phyloP scores from a whole-genome alignment of 1,284 basidiomycete species.

The Pyrrhoderma noxium region DNA sequence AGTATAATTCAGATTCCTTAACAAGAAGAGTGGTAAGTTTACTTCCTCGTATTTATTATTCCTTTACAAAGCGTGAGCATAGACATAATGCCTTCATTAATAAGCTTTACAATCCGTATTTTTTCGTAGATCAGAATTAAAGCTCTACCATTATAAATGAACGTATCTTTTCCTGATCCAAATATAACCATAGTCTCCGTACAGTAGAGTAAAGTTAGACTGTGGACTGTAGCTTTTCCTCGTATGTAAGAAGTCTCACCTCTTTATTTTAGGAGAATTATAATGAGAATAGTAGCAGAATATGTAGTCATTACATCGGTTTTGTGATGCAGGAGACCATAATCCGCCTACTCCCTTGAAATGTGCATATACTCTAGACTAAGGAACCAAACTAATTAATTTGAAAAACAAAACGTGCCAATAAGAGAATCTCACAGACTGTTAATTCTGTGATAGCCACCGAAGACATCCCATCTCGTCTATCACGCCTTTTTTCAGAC shows the following conservation, averaged over 20 bases:
- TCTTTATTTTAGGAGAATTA: constrained; percentile 1
- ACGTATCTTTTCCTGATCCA: neutral
- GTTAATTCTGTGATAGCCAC: neutral
- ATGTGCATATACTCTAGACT: constrained; percentile 9
- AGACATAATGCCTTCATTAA: constrained; percentile 7
- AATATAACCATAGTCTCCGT: neutral
- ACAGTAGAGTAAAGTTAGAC: neutral
- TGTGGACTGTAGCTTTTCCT: neutral
- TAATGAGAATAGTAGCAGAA: constrained; percentile 1
- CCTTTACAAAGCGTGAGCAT: constrained; percentile 8
- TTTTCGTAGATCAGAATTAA: neutral
- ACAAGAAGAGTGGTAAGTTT: constrained; percentile 9
- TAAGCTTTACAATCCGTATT: constrained; percentile 8
- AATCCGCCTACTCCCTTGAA: constrained; percentile 5
- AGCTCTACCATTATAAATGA: neutral
- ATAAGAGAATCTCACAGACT: neutral
- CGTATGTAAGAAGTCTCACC: neutral
- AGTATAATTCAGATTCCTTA: constrained; percentile 9
- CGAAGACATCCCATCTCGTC: constrained; percentile 4
- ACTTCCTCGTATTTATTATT: neutral
- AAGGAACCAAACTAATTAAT: neutral
- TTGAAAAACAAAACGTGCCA: neutral
- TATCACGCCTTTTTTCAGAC: neutral
- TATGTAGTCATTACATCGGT: neutral
- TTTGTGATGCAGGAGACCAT: neutral